These are phyloP conservation scores for Pyronema omphalodes DNA, from an alignment of 495 filamentous ascomycete species.

Conservation along the genomic window DNA sequence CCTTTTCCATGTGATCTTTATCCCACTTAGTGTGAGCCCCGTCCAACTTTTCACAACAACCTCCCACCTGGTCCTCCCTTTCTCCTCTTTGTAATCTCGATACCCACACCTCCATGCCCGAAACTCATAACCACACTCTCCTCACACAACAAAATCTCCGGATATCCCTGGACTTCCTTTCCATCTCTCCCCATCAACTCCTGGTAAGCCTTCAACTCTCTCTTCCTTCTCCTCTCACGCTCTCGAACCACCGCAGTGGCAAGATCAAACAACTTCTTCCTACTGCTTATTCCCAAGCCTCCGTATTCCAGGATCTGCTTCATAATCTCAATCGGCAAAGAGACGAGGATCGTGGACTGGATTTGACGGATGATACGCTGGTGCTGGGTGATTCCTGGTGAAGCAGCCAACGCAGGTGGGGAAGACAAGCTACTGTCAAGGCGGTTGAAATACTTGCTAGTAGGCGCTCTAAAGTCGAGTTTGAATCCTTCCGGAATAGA, in stretches of 20 bases:
- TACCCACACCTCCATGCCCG: slow-evolving; percentile 18
- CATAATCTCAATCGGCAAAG: slow-evolving; percentile 16
- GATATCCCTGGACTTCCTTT: background rate
- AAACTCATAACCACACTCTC: slow-evolving; percentile 21
- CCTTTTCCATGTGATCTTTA: background rate
- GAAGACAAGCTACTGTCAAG: slow-evolving; percentile 1
- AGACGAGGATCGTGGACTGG: slow-evolving; percentile 18
- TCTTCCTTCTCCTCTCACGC: slow-evolving; percentile 18
- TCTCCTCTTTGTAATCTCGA: slow-evolving; percentile 19
- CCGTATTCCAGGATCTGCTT: slow-evolving; percentile 18
- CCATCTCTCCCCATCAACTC: background rate
- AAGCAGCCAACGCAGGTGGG: background rate
- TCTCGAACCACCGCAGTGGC: slow-evolving; percentile 19
- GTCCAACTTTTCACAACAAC: slow-evolving; percentile 16
- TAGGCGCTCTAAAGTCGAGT: slow-evolving; percentile 13
- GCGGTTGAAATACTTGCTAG: slow-evolving; percentile 14
- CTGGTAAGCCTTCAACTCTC: slow-evolving; percentile 11
- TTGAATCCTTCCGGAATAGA: slow-evolving; percentile 15
- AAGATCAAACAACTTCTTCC: slow-evolving; percentile 18
- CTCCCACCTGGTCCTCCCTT: slow-evolving; percentile 15
- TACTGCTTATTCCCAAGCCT: slow-evolving; percentile 12
- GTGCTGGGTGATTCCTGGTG: background rate
- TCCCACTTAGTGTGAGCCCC: background rate
- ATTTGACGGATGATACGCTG: background rate
- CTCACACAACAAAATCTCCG: slow-evolving; percentile 17